phyloP scores from a whole-genome alignment of 2,329 filamentous ascomycete species.

The Corniculantispora saksenae region DNA sequence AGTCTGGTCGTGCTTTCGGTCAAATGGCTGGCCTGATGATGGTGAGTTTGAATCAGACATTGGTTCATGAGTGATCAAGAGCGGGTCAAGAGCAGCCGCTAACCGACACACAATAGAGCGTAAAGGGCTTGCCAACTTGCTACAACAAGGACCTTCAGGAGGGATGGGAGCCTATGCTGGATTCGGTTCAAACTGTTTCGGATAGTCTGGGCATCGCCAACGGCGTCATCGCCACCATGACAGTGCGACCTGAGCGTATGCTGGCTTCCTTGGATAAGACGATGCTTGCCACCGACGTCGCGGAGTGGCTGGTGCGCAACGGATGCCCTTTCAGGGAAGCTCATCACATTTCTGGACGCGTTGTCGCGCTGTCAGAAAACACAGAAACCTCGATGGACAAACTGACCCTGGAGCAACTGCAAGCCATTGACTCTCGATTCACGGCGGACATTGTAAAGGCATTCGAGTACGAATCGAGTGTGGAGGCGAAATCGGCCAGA shows the following conservation, averaged over 20 bases:
- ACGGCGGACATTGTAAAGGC: constrained; percentile 64
- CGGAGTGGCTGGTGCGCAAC: constrained; percentile 62
- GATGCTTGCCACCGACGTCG: constrained; percentile 71
- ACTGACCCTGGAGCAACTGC: constrained; percentile 65
- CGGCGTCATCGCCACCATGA: constrained; percentile 69
- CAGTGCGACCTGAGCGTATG: constrained; percentile 70
- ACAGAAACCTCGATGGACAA: constrained; percentile 66
- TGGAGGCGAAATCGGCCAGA: constrained; percentile 67
- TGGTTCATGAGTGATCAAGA: constrained; percentile 26
- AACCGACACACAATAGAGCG: constrained; percentile 41
- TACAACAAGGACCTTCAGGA: constrained; percentile 83
- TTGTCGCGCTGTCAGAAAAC: constrained; percentile 70
- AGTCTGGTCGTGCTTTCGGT: constrained; percentile 74
- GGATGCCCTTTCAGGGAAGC: constrained; percentile 76
- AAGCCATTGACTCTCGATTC: constrained; percentile 67
- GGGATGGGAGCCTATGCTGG: constrained; percentile 72
- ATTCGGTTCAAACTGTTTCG: constrained; percentile 71
- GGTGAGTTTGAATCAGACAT: constrained; percentile 31
- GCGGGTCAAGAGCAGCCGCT: constrained; percentile 31
- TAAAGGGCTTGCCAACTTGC: constrained; percentile 64
- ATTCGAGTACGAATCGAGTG: constrained; percentile 71
- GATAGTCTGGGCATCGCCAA: constrained; percentile 76
- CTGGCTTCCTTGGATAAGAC: constrained; percentile 67
- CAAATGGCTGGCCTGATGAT: constrained; percentile 78
- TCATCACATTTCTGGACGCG: constrained; percentile 72